Percentiles rank a stretch among this genome's conserved stretches.
phyloP scores from a whole-genome alignment of 2,329 filamentous ascomycete genomes.

The Trematosphaeria pertusa region DNA sequence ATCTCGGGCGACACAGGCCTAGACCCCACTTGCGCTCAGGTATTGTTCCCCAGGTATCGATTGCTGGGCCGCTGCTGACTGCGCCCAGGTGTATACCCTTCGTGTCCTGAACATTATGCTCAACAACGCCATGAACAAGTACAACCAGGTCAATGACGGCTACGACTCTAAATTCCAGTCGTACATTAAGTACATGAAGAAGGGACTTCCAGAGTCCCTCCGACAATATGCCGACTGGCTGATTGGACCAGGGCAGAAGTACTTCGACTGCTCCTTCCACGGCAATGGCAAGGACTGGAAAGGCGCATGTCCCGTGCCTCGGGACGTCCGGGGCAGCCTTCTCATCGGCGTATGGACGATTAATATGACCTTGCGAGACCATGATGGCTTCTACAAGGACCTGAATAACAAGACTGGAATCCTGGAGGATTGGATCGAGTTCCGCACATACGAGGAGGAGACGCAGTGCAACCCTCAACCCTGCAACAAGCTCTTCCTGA shows the following conservation, averaged over 20 bases:
- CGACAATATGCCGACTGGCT: background rate
- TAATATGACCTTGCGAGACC: slow-evolving; percentile 6
- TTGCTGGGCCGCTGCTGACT: too few species aligned
- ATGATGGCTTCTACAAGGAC: slow-evolving; percentile 9
- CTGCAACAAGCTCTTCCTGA: slow-evolving; percentile 6
- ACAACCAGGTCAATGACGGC: slow-evolving; percentile 8
- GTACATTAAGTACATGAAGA: slow-evolving; percentile 11
- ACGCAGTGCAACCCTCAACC: slow-evolving; percentile 5
- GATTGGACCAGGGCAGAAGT: slow-evolving; percentile 1
- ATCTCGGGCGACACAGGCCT: slow-evolving; percentile 4
- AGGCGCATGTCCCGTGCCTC: slow-evolving; percentile 6
- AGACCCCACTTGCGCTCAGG: background rate
- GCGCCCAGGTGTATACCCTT: slow-evolving; percentile 7
- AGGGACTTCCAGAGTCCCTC: slow-evolving; percentile 7
- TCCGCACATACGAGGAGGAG: slow-evolving; percentile 4
- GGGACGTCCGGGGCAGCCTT: slow-evolving; percentile 2
- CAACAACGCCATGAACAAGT: slow-evolving; percentile 4
- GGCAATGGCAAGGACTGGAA: slow-evolving; percentile 7
- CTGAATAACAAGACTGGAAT: slow-evolving; percentile 8
- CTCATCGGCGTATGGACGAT: slow-evolving; percentile 11
- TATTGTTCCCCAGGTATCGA: too few species aligned
- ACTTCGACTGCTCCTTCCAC: slow-evolving; percentile 6
- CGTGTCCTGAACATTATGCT: slow-evolving; percentile 4
- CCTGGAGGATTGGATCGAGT: slow-evolving; percentile 11
- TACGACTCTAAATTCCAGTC: slow-evolving; percentile 12